These are phyloP conservation scores for Kokia cookei DNA, from an alignment of 441 rosid species.

Conservation along the genomic window DNA sequence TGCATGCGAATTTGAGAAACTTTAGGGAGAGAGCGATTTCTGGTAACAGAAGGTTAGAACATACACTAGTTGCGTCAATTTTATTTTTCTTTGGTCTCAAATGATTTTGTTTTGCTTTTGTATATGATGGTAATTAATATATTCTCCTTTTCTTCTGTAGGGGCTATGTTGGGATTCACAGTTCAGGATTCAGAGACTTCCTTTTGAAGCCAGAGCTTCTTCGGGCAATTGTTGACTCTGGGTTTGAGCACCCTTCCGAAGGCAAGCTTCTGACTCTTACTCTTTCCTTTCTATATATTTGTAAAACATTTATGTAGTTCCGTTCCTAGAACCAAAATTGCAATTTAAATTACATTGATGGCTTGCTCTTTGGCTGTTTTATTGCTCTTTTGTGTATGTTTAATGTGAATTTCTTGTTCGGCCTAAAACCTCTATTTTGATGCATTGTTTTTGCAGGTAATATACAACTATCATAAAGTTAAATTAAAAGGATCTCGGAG, in stretches of 20 bases:
- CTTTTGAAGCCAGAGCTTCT: conserved; percentile 99
- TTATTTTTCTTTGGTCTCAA: background rate
- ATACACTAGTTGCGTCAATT: background rate
- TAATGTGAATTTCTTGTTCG: background rate
- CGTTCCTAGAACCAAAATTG: background rate
- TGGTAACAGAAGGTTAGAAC: background rate
- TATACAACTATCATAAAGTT: conserved; percentile 44
- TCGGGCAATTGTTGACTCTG: conserved; percentile 93
- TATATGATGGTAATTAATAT: background rate
- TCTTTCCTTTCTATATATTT: background rate
- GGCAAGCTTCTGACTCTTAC: conserved; percentile 32
- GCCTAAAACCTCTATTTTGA: background rate
- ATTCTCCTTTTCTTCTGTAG: conserved; percentile 11
- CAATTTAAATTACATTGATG: background rate
- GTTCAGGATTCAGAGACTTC: conserved; percentile 99
- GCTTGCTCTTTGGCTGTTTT: background rate
- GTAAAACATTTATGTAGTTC: background rate
- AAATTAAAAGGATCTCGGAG: conserved; percentile 59
- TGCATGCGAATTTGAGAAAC: too few species aligned
- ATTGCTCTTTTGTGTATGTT: background rate
- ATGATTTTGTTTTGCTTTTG: background rate
- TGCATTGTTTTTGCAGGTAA: conserved; percentile 55
- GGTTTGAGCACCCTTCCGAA: conserved; percentile 99
- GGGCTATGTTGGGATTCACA: conserved; percentile 98
- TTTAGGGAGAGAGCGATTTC: too few species aligned